Evolutionary conservation across 2,329 filamentous ascomycete species (phyloP).

Genomic region (Neofusicoccum sp.): DNA sequence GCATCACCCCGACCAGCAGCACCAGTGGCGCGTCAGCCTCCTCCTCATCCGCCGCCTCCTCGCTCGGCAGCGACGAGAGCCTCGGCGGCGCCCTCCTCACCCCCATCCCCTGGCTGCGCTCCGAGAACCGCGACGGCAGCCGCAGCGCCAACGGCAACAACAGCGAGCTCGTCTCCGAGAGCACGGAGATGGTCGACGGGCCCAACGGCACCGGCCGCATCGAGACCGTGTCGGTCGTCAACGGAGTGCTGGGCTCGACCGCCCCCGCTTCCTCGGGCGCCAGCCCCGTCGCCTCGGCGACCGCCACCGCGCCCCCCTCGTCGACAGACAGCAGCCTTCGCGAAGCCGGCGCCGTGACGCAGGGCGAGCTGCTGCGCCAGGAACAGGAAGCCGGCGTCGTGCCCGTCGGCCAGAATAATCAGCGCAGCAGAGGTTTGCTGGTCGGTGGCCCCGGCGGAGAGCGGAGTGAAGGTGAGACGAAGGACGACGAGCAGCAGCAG

Average conservation of each 20-base stretch:
- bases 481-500: not conserved
- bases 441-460: conserved; percentile 19
- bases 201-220: conserved; percentile 76
- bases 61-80: conserved; percentile 79
- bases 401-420: conserved; percentile 58
- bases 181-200: conserved; percentile 76
- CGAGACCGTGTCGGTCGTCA: conserved; percentile 78
- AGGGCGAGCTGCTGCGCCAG: conserved; percentile 78
- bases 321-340: conserved; percentile 34
- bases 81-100: conserved; percentile 88
- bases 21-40: conserved; percentile 37
- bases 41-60: not conserved
- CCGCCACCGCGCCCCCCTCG: conserved; percentile 8
- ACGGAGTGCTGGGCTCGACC: conserved; percentile 61
- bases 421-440: conserved; percentile 24
- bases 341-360: conserved; percentile 62
- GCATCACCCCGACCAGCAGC: conserved; percentile 61
- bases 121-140: conserved; percentile 24
- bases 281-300: not conserved
- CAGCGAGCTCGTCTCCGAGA: conserved; percentile 66
- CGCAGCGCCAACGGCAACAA: conserved; percentile 24
- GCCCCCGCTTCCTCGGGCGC: conserved; percentile 22
- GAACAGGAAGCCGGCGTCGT: conserved; percentile 81
- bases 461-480: not conserved
- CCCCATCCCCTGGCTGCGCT: conserved; percentile 81